phyloP scores from a whole-genome alignment of 768 basidiomycete genomes.

The Sutorius australiensis region DNA sequence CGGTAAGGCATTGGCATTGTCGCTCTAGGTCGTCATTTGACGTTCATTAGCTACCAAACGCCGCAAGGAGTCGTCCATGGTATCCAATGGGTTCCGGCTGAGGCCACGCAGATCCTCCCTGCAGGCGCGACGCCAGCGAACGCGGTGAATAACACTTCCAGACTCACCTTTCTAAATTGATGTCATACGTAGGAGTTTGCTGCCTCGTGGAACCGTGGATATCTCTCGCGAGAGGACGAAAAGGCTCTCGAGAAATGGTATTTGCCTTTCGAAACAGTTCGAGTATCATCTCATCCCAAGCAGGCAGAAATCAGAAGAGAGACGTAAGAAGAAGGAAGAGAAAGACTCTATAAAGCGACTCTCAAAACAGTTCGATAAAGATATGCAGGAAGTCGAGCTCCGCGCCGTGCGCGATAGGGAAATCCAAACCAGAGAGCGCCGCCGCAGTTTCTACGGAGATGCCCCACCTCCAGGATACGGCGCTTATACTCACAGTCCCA shows the following conservation, averaged over 20 bases:
- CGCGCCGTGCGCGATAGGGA: constrained; percentile 58
- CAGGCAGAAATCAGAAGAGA: constrained; percentile 49
- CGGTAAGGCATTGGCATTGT: constrained; percentile 45
- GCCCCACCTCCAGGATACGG: constrained; percentile 30
- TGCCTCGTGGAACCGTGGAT: constrained; percentile 50
- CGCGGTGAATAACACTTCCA: constrained; percentile 37
- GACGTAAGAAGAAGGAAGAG: constrained; percentile 52
- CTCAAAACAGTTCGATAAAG: constrained; percentile 37
- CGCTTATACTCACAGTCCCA: constrained; percentile 26
- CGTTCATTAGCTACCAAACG: constrained; percentile 60
- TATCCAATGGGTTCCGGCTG: constrained; percentile 63
- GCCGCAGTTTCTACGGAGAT: constrained; percentile 50
- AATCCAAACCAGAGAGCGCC: constrained; percentile 45
- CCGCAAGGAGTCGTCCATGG: constrained; percentile 63
- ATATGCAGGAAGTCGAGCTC: constrained; percentile 51
- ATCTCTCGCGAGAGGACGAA: constrained; percentile 38
- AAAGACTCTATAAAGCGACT: constrained; percentile 39
- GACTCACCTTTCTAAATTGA: constrained; percentile 1
- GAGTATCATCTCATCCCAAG: constrained; percentile 12
- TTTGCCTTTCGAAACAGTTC: constrained; percentile 1
- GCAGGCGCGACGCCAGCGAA: constrained; percentile 57
- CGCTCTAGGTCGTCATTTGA: constrained; percentile 4
- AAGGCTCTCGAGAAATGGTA: constrained; percentile 47
- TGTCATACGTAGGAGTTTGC: constrained; percentile 47
- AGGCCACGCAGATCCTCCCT: constrained; percentile 60